phyloP scores from a whole-genome alignment of 495 filamentous ascomycete species.

The Aspergillus saccharolyticus region DNA sequence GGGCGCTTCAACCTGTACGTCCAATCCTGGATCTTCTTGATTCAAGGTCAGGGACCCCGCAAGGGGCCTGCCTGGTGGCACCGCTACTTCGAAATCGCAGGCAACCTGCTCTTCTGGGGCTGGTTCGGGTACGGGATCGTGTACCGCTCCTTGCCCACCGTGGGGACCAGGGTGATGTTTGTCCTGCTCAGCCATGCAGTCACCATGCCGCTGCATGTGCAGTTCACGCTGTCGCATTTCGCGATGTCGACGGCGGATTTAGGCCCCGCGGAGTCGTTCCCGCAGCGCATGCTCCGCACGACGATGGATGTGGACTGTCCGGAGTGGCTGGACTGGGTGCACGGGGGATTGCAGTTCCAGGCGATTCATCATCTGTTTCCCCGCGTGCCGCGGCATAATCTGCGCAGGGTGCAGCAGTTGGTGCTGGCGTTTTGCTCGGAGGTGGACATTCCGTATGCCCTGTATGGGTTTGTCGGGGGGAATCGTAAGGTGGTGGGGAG shows the following conservation, averaged over 20 bases:
- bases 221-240: conserved; percentile 89
- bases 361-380: conserved; percentile 81
- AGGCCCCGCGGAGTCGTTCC: conserved; percentile 71
- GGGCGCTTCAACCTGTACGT: conserved; percentile 80
- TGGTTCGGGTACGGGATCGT: conserved; percentile 79
- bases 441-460: conserved; percentile 75
- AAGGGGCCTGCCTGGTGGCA: conserved; percentile 78
- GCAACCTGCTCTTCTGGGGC: conserved; percentile 73
- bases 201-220: conserved; percentile 77
- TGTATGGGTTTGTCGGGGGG: conserved; percentile 80
- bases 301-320: conserved; percentile 92
- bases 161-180: conserved; percentile 59
- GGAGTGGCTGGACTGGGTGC: conserved; percentile 79
- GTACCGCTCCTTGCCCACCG: conserved; percentile 61
- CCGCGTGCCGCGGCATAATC: conserved; percentile 76
- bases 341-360: conserved; percentile 84
- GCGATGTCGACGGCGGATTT: conserved; percentile 83
- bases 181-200: conserved; percentile 74
- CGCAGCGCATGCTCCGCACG: conserved; percentile 82
- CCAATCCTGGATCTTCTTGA: conserved; percentile 67
- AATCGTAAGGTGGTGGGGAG: conserved; percentile 72
- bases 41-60: conserved; percentile 61
- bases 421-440: conserved; percentile 80
- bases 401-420: conserved; percentile 64
- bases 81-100: conserved; percentile 67